Base-by-base conservation (phyloP, 768 basidiomycete species). In the Hygrophoropsis aurantiaca region DNA sequence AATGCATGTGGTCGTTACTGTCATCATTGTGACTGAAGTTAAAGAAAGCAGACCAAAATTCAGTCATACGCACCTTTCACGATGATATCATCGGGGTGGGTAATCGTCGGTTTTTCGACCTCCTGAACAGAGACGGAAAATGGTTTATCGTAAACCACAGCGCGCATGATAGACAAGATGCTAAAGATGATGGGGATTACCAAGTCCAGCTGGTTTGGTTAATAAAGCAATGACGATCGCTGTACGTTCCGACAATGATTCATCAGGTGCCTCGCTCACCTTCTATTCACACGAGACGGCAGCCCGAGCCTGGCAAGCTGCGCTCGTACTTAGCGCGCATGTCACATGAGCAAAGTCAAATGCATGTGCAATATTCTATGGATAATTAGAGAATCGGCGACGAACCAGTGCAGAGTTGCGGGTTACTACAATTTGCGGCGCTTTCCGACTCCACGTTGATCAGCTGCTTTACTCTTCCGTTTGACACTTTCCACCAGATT, bases 401-500 rank as follows among this genome's bases (percentile, higher is more conserved):
- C 27, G 32, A 15, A 44, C 15, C 23, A 25, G 40, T 4, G 11
- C 39, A 10, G 37, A 21, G 24, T 24, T 19, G 39, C 39, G 23
- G 16, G 10, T 38, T 23, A 21, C 34, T 56, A 62, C 19, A 69
- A 21, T 40, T 67, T 77, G 27, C 65, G 62, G 24, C 75, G 60
- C 50, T 74, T 77, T 34, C 75, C 75, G 19, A 62, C 49, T 11
- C 60, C 64, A 4, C 49, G 32, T 16, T 56, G 50, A n/a, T 55
- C 59, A 9, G 51, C 52, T 5, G 63, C 56, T 11, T 61, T 58
- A 48, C 79, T 85, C 66, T 89, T 94, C 47, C 91, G 75, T 70
- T 97, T 97, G 26, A 97, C 84, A 49, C 87, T 90, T 58, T 90
- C 87, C 25, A 94, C 90, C 30, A 98, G 71, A 48, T 68, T 81